Percentiles rank a stretch among this genome's conserved stretches.
Evolutionary conservation across 768 basidiomycete species (phyloP).

Genomic region (Leccinellum albellum): DNA sequence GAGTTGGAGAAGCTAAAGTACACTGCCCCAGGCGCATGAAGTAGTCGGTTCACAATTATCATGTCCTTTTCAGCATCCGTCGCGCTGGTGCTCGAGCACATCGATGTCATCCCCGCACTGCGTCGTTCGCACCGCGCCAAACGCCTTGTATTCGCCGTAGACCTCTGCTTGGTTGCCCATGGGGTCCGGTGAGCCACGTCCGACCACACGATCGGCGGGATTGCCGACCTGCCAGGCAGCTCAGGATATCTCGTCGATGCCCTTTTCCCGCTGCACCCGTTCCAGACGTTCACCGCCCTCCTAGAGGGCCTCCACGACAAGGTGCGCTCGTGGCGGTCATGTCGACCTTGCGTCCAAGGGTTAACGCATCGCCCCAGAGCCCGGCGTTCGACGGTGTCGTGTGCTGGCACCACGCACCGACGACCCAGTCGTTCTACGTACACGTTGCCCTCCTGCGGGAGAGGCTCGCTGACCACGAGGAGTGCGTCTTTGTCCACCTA

Average conservation of each 20-base stretch:
- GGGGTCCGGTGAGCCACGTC: conserved; percentile 37
- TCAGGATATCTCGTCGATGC: conserved; percentile 53
- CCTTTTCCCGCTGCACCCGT: conserved; percentile 33
- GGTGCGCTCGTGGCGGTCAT: conserved; percentile 24
- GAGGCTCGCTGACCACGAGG: conserved; percentile 1
- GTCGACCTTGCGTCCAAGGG: background rate
- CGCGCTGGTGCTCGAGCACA: conserved; percentile 17
- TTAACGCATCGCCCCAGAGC: conserved; percentile 3
- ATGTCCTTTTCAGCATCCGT: conserved; percentile 14
- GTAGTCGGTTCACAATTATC: background rate
- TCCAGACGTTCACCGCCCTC: conserved; percentile 33
- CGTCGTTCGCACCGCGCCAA: conserved; percentile 9
- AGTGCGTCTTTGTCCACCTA: conserved; percentile 20
- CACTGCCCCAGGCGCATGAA: conserved; percentile 49
- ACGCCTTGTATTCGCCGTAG: conserved; percentile 33
- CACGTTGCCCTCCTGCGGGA: conserved; percentile 31
- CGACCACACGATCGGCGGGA: background rate
- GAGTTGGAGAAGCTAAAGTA: conserved; percentile 55
- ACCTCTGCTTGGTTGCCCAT: conserved; percentile 41
- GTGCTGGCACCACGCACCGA: conserved; percentile 43
- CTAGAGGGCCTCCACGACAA: conserved; percentile 37
- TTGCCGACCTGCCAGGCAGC: background rate
- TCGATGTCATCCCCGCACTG: conserved; percentile 2
- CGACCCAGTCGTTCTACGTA: conserved; percentile 55
- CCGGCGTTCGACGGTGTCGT: conserved; percentile 39